Conservation (phyloP, 345 rosid genomes). For the Eucalyptus camaldulensis region DNA sequence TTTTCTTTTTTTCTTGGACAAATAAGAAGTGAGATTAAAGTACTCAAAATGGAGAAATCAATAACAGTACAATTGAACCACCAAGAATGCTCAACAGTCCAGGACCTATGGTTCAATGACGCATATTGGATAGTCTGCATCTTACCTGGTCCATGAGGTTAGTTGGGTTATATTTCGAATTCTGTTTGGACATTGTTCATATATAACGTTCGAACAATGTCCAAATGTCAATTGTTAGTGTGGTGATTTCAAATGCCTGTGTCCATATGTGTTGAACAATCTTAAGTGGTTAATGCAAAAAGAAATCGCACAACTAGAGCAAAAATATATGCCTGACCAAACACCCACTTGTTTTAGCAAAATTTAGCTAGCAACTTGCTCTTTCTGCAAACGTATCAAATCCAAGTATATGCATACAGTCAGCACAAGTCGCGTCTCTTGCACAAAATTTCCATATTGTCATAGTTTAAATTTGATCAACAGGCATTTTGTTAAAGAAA, state of each 20-base stretch:
- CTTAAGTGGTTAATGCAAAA: not conserved
- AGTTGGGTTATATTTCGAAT: not conserved
- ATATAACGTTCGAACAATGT: not conserved
- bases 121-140: not conserved
- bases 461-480: not conserved
- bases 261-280: not conserved
- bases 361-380: not conserved
- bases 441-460: not conserved
- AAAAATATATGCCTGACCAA: not conserved
- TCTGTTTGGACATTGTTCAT: not conserved
- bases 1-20: not conserved
- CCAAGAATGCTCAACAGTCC: not conserved
- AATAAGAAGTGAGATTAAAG: not conserved
- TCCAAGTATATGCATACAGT: not conserved
- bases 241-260: not conserved
- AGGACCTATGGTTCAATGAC: not conserved
- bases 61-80: not conserved
- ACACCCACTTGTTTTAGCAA: not conserved
- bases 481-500: not conserved
- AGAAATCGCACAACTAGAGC: not conserved
- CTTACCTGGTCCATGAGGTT: not conserved
- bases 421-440: not conserved
- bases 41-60: not conserved
- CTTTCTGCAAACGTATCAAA: not conserved
- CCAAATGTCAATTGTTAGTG: not conserved